Conservation (phyloP, 2,329 filamentous ascomycete genomes). For the Colletotrichum scovillei region DNA sequence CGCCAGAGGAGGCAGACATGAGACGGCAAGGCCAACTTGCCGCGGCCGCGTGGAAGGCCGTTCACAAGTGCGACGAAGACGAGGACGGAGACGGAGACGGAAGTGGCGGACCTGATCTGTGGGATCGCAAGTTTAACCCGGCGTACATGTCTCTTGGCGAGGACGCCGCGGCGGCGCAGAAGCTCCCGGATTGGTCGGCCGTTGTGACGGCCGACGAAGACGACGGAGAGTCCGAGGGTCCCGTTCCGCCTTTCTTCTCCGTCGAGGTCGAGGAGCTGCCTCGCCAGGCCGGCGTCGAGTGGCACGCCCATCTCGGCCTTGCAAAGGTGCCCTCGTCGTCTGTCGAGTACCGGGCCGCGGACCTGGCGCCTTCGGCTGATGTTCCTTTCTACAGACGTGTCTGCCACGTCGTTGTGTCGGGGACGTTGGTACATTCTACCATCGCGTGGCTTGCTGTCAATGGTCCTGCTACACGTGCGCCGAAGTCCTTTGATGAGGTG, state of each 20-base stretch:
- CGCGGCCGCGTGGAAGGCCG: constrained; percentile 57
- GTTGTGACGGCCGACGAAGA: constrained; percentile 50
- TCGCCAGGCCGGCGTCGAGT: constrained; percentile 80
- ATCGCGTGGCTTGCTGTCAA: constrained; percentile 23
- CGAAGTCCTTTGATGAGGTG: constrained; percentile 4
- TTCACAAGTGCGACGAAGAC: constrained; percentile 58
- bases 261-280: constrained; percentile 84
- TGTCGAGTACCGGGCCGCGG: constrained; percentile 13
- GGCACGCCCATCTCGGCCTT: constrained; percentile 78
- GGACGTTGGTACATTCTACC: constrained; percentile 20
- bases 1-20: constrained; percentile 42
- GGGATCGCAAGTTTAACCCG: constrained; percentile 72
- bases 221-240: constrained; percentile 37
- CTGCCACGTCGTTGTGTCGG: constrained; percentile 21
- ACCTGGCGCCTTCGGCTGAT: background rate
- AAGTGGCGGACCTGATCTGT: constrained; percentile 70
- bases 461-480: background rate
- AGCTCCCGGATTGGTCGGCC: constrained; percentile 64
- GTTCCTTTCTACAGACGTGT: constrained; percentile 13
- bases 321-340: constrained; percentile 41
- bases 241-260: constrained; percentile 76
- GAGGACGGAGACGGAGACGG: constrained; percentile 53
- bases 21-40: constrained; percentile 54
- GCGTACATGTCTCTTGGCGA: constrained; percentile 55
- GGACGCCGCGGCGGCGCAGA: constrained; percentile 40